Evolutionary conservation across 306 rosid genomes (phyloP), one percentile per base, ranked within the genome.

Genomic region (Lathyrus sativus): DNA sequence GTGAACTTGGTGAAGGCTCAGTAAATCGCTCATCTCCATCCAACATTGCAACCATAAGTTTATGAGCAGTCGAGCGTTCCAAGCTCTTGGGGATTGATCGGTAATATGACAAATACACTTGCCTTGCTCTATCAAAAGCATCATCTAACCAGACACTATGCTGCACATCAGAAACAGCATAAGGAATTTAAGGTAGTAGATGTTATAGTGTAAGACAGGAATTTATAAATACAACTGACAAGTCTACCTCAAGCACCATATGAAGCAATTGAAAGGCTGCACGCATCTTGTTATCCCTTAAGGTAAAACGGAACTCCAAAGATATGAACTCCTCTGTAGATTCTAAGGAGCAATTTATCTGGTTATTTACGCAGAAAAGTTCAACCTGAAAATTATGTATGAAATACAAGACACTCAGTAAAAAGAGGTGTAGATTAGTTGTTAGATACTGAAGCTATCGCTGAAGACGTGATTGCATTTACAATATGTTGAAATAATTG

Each of bases 51-150:
- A 87, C 78, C 99, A 93, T 90, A 82, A 93, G 99, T 79, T 90
- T 93, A 83, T 93, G 97, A 72, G 99, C 99, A 84, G 99, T 93
- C 54, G 99, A 90, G 22, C 99, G 97, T 80, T 90, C 99, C 88
- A 93, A 80, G 84, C 99, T 93, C 87, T 93, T 93, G 24, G 99
- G 97, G 78, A 93, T 93, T 74, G 99, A 93, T 63, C 96, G 89
- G 67, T 93, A 90, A 84, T 90, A 90, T 39, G 99, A 90, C 75
- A 93, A 73, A 79, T 93, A 93, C 77, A 93, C 74, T 68, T 93
- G 99, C 75, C 88, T 84, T 65, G 97, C 99, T 85, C 99, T 79
- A 77, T 93, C 99, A 33, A 93, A 90, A 48, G 99, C 99, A 75
- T 93, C 99, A 35, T 93, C 99, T 67, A 90, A 76, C 99, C 99